Evolutionary conservation across 78 protist genomes (phyloP), one percentile per base, ranked within the genome.

Genomic region (Trichosphaerium sp.): DNA sequence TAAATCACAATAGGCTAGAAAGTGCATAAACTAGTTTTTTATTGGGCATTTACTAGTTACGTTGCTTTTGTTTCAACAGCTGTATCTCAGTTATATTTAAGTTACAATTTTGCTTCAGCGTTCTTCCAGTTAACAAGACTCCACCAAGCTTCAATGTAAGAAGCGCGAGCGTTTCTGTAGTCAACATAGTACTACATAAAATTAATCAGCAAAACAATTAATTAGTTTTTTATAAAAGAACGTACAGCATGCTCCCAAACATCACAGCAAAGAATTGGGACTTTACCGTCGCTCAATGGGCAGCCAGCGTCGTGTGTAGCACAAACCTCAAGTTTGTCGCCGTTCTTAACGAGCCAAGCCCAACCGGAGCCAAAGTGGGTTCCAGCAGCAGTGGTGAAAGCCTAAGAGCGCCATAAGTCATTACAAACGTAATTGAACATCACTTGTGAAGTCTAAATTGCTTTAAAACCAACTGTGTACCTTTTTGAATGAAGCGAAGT

Each of bases 161-260:
- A 55, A 29, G 76, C 42, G 4, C 86, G 4, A 26, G 70, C 51
- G 80, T 84, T 84, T 39, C 69, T 72, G 76, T 80, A 71, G 65
- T 84, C 88, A 49, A 84, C 14, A 68, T 84, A 84, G 79, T 80
- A 84, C n/a, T n/a, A n/a, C n/a, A n/a, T n/a, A n/a, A n/a, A n/a
- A n/a, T n/a, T n/a, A n/a, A n/a, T n/a, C n/a, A n/a, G n/a, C n/a
- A n/a, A n/a, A n/a, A n/a, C n/a, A n/a, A n/a, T n/a, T n/a, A n/a
- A n/a, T n/a, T n/a, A n/a, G n/a, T n/a, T n/a, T n/a, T n/a, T n/a
- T n/a, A n/a, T n/a, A n/a, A n/a, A n/a, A n/a, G n/a, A n/a, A n/a
- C n/a, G n/a, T n/a, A n/a, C n/a, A 18, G 88, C 88, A 43, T 84
- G 88, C 25, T 83, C 88, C 88, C 88, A 83, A n/a, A 84, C 84